phyloP scores from a whole-genome alignment of 129 eudicot species.

The Pseudognaphalium luteoalbum region DNA sequence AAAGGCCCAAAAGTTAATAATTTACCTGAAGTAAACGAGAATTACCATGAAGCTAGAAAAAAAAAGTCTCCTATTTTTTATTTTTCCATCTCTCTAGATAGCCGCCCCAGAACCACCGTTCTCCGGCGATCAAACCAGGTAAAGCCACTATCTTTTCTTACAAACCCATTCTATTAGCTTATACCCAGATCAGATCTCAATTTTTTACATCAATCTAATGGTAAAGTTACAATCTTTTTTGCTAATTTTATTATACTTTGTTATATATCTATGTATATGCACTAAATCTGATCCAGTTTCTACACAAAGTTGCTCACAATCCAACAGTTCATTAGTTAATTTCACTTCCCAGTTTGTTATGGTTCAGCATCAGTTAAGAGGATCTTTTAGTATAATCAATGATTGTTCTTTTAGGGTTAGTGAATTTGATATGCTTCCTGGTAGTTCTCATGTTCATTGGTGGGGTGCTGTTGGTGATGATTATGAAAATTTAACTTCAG shows the following conservation, averaged over 20 bases:
- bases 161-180: slow-evolving; percentile 5
- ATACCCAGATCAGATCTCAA: slow-evolving; percentile 38
- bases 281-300: slow-evolving; percentile 31
- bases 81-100: slow-evolving; percentile 20
- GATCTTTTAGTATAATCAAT: slow-evolving; percentile 56
- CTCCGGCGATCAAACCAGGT: slow-evolving; percentile 32
- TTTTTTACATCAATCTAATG: slow-evolving; percentile 23
- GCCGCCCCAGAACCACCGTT: slow-evolving; percentile 22
- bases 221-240: slow-evolving; percentile 18
- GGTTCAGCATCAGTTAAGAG: slow-evolving; percentile 92
- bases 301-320: slow-evolving; percentile 43
- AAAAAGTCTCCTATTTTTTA: slow-evolving; percentile 27
- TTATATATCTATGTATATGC: slow-evolving; percentile 22
- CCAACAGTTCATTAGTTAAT: slow-evolving; percentile 55
- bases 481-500: slow-evolving; percentile 72
- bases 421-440: slow-evolving; percentile 81
- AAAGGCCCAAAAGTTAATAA: slow-evolving; percentile 15
- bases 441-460: slow-evolving; percentile 86
- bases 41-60: slow-evolving; percentile 8
- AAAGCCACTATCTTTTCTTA: slow-evolving; percentile 13
- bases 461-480: slow-evolving; percentile 84
- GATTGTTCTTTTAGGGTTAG: slow-evolving; percentile 90
- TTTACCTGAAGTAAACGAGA: slow-evolving; percentile 21
- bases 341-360: slow-evolving; percentile 61
- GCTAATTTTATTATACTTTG: slow-evolving; percentile 23